A percentile compares a stretch with the other conserved stretches of the same genome.
Evolutionary conservation across 805 yeast species (phyloP).

Genomic region (Candida loeiensis): DNA sequence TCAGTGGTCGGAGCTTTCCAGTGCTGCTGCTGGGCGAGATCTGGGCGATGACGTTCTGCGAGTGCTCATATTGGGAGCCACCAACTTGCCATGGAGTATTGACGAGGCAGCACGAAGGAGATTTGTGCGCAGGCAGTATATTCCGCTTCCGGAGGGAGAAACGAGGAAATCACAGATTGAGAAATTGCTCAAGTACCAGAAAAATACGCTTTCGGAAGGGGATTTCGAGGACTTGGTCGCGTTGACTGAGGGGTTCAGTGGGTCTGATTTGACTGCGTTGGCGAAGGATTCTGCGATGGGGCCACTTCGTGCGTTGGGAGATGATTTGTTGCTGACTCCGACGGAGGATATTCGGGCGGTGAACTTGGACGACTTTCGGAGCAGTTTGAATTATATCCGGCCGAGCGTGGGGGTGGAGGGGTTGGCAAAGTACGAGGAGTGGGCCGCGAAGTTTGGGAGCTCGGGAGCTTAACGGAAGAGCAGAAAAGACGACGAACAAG

Average conservation of each 20-base stretch:
- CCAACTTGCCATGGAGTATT: conserved; percentile 94
- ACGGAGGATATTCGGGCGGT: conserved; percentile 79
- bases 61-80: conserved; percentile 89
- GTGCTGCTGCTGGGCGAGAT: conserved; percentile 74
- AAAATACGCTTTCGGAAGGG: conserved; percentile 59
- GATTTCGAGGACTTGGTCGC: conserved; percentile 61
- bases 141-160: conserved; percentile 87
- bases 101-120: conserved; percentile 96
- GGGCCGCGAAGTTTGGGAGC: conserved; percentile 86
- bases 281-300: conserved; percentile 99
- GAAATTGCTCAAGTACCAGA: conserved; percentile 67
- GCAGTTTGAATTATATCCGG: conserved; percentile 72
- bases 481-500: neutral
- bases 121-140: conserved; percentile 86
- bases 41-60: conserved; percentile 43
- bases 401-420: conserved; percentile 89
- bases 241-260: conserved; percentile 82
- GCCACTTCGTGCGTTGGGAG: conserved; percentile 87
- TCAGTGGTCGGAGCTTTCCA: conserved; percentile 90
- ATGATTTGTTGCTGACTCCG: conserved; percentile 63
- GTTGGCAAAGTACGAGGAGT: conserved; percentile 71
- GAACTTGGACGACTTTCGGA: conserved; percentile 65
- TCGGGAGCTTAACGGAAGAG: conserved; percentile 59
- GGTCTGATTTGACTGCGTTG: conserved; percentile 86
- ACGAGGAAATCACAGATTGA: conserved; percentile 71